These are phyloP conservation scores for Capronia epimyces DNA, from an alignment of 2,329 filamentous ascomycete species.

Conservation along the genomic window DNA sequence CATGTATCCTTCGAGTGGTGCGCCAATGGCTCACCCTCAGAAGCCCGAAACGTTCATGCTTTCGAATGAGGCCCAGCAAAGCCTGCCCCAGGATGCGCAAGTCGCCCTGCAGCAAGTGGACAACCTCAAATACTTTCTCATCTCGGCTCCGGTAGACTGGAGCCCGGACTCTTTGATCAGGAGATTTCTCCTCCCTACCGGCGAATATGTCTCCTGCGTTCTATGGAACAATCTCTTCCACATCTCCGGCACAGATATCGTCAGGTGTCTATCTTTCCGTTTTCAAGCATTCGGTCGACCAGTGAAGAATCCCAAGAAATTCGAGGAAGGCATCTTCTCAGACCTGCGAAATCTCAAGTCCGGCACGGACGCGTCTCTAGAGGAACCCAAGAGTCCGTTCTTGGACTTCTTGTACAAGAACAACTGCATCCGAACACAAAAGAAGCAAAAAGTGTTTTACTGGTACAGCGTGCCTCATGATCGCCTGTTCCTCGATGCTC, in stretches of 20 bases:
- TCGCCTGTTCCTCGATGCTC: conserved; percentile 89
- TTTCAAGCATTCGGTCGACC: conserved; percentile 98
- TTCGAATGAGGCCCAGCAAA: conserved; percentile 93
- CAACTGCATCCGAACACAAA: conserved; percentile 99
- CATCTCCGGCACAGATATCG: conserved; percentile 97
- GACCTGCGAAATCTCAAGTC: conserved; percentile 97
- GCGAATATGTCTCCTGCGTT: conserved; percentile 98
- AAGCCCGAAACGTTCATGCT: conserved; percentile 99
- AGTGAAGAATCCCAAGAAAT: conserved; percentile 99
- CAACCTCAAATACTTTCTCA: conserved; percentile 99
- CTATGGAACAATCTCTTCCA: conserved; percentile 99
- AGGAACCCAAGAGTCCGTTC: conserved; percentile 98
- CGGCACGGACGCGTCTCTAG: conserved; percentile 92
- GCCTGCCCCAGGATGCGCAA: conserved; percentile 90
- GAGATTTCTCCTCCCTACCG: conserved; percentile 88
- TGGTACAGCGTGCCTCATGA: conserved; percentile 99
- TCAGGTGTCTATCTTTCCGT: conserved; percentile 93
- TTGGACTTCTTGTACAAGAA: conserved; percentile 99
- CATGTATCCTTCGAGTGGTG: conserved; percentile 75
- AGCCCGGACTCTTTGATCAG: conserved; percentile 93
- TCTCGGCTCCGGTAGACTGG: conserved; percentile 98
- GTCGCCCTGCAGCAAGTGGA: conserved; percentile 97
- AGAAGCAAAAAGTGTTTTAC: conserved; percentile 99
- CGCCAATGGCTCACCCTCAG: conserved; percentile 83
- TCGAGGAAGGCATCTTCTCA: conserved; percentile 98